phyloP scores from a whole-genome alignment of 805 yeast genomes.

The Ogataea corticis region DNA sequence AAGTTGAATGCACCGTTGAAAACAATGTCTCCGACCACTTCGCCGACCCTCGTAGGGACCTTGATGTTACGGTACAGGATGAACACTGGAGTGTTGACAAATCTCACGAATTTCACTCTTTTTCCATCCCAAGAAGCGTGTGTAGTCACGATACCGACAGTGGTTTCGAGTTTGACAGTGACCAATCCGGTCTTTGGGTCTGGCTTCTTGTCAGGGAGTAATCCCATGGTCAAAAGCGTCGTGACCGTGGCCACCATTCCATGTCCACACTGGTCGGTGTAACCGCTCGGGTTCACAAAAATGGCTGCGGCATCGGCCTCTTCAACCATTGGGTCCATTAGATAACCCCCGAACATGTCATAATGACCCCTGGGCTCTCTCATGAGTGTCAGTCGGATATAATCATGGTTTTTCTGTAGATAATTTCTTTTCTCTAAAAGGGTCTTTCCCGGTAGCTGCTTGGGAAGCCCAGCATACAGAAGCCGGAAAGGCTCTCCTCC shows the following conservation, averaged over 20 bases:
- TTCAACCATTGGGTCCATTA: constrained; percentile 20
- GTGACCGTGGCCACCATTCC: constrained; percentile 30
- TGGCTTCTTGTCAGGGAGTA: constrained; percentile 23
- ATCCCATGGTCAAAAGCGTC: constrained; percentile 18
- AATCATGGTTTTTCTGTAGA: constrained; percentile 22
- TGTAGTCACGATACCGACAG: constrained; percentile 26
- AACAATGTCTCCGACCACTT: constrained; percentile 27
- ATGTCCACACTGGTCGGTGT: constrained; percentile 34
- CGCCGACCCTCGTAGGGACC: constrained; percentile 20
- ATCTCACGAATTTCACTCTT: constrained; percentile 25
- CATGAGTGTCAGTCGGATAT: constrained; percentile 27
- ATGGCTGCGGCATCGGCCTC: constrained; percentile 29
- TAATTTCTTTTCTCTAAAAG: constrained; percentile 24
- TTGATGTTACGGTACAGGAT: constrained; percentile 17
- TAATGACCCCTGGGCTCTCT: constrained; percentile 32
- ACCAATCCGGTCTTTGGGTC: constrained; percentile 16
- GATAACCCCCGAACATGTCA: constrained; percentile 32
- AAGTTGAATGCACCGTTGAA: constrained; percentile 31
- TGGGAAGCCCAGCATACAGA: constrained; percentile 23
- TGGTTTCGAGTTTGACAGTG: constrained; percentile 24
- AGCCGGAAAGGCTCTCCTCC: constrained; percentile 31
- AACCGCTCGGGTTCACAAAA: constrained; percentile 30
- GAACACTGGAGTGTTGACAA: constrained; percentile 27
- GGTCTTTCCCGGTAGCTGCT: constrained; percentile 22
- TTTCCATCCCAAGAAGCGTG: constrained; percentile 29